Percentiles rank a stretch among this genome's conserved stretches.
These are phyloP conservation scores for Solanum raphanifolium DNA, from an alignment of 257 asterid species.

Conservation along the genomic window DNA sequence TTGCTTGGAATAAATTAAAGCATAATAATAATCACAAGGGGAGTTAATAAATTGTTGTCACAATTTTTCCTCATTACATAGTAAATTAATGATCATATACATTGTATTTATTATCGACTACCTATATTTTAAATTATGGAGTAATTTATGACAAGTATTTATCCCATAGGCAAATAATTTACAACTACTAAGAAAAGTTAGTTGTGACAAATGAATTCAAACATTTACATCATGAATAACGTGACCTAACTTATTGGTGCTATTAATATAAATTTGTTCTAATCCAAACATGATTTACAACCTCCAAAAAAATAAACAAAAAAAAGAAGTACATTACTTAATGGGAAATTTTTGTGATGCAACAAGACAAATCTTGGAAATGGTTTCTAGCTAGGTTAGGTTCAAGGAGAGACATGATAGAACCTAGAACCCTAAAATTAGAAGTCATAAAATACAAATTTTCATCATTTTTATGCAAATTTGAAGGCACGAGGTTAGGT, in stretches of 20 bases:
- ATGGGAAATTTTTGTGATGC: background rate
- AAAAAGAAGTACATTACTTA: background rate
- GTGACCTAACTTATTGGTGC: background rate
- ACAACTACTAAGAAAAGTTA: background rate
- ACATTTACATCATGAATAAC: background rate
- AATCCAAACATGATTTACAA: background rate
- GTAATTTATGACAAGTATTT: background rate
- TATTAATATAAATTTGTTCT: background rate
- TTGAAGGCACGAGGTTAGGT: conserved; percentile 49
- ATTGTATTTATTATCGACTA: background rate
- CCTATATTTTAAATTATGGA: background rate
- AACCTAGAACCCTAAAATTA: conserved; percentile 5
- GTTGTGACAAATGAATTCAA: background rate
- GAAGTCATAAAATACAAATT: conserved; percentile 13
- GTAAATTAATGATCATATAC: background rate
- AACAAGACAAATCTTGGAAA: conserved; percentile 4
- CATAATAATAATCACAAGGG: background rate
- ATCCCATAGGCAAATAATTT: background rate
- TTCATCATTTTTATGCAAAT: conserved; percentile 24
- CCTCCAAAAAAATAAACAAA: background rate
- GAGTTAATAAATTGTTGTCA: background rate
- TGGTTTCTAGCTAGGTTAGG: background rate
- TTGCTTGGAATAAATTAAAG: background rate
- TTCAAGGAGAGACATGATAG: conserved; percentile 14
- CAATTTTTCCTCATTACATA: background rate